A percentile compares a stretch with the other conserved stretches of the same genome.
These are phyloP conservation scores for Aspergillus sp. DNA, from an alignment of 2,329 filamentous ascomycete genomes.

Conservation along the genomic window DNA sequence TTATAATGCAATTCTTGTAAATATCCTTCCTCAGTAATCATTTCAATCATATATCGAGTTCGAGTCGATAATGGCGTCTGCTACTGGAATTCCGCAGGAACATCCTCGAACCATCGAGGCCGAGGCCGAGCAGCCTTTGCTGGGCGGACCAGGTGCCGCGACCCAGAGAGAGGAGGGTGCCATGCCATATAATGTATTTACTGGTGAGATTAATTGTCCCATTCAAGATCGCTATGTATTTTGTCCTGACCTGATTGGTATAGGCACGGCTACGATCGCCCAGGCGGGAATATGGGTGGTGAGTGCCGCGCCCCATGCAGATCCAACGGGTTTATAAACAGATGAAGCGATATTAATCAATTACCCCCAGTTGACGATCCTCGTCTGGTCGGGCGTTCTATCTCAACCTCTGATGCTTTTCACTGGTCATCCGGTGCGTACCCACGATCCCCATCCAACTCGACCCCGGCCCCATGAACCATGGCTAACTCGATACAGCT, in stretches of 20 bases:
- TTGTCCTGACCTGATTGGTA: background rate
- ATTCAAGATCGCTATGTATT: background rate
- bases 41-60: background rate
- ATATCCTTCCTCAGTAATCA: background rate
- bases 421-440: conserved; percentile 73
- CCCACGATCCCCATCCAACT: background rate
- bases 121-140: conserved; percentile 61
- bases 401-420: conserved; percentile 68
- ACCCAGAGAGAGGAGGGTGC: conserved; percentile 59
- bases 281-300: conserved; percentile 70
- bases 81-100: conserved; percentile 58
- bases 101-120: conserved; percentile 33
- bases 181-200: conserved; percentile 63
- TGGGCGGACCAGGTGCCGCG: conserved; percentile 66
- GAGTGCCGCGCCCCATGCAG: conserved; percentile 16
- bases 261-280: conserved; percentile 74
- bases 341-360: background rate
- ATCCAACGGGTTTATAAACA: background rate
- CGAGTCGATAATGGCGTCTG: conserved; percentile 55
- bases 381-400: conserved; percentile 74
- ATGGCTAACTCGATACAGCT: conserved; percentile 28
- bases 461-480: background rate
- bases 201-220: conserved; percentile 50
- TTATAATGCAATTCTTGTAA: background rate
- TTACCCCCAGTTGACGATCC: conserved; percentile 52